Base-by-base conservation (phyloP, 495 filamentous ascomycete genomes). In the Aspergillus cristatus region DNA sequence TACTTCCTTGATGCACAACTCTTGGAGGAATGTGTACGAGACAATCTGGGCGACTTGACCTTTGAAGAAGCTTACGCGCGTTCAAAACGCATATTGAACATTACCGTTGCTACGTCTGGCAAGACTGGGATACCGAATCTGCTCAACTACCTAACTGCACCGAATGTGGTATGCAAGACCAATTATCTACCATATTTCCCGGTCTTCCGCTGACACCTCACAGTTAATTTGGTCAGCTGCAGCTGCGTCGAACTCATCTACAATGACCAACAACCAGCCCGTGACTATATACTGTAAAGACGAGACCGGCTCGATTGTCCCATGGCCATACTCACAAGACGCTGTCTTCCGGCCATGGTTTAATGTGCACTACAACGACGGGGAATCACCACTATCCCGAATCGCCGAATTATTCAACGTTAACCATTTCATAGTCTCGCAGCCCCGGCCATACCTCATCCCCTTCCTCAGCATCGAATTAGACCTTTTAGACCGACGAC, bases 351-450 rank as follows among this genome's bases (percentile, higher is more conserved):
- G 67, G 28, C 73, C 80, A 14, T 84, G 78, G 75, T 78, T 75
- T 14, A 74, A 81, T 32, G 69, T 75, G 34, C 72, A 72, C 20
- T 83, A 84, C 59, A 72, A 68, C 28, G 86, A 86, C 41, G 78
- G 77, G 31, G 81, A 90, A 51, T 84, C 84, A 1, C 90, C 90
- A 0, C 73, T 95, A 3, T 70, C 77, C 26, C 78, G 90, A 31
- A 82, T 95, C 37, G 81, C 86, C 6, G 84, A 94, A 57, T 79
- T 95, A 18, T 95, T 94, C 72, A 95, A 95, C 55, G 88, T 95
- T 51, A 97, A 95, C 57, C 88, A 95, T 58, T 95, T 94, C 62
- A 93, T 97, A 49, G 86, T 95, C 41, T 94, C 88, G 1, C 90
- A 96, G 58, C 85, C 91, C 36, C 89, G 94, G 46, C 90, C 90